Conservation (phyloP, 352 stramenopile species). For the Pilasporangium apinafurcum region DNA sequence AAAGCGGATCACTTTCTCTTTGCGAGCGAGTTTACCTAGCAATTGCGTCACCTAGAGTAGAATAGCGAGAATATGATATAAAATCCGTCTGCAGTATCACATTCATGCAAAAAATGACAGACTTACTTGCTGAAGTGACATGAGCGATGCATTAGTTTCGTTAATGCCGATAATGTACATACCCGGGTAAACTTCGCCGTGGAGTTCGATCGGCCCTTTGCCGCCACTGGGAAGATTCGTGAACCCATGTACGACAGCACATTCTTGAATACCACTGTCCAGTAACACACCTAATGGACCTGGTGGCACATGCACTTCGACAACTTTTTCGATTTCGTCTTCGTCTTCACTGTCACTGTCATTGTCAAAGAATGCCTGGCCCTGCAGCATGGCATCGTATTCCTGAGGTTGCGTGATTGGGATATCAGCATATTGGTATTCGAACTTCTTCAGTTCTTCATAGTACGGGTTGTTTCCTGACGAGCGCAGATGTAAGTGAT, state of each 20-base stretch:
- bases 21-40: conserved; percentile 63
- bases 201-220: conserved; percentile 55
- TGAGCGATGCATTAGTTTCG: conserved; percentile 76
- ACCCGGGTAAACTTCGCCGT: conserved; percentile 58
- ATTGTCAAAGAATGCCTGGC: conserved; percentile 77
- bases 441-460: conserved; percentile 60
- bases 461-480: conserved; percentile 50
- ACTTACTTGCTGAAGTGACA: conserved; percentile 71
- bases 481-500: too few relatives aligned
- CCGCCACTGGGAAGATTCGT: conserved; percentile 49
- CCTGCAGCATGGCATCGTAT: conserved; percentile 64
- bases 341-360: conserved; percentile 74
- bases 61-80: not conserved
- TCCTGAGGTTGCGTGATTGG: conserved; percentile 25
- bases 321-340: conserved; percentile 69
- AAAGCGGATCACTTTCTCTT: conserved; percentile 79
- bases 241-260: conserved; percentile 78
- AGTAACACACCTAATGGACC: conserved; percentile 69
- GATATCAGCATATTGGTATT: conserved; percentile 71
- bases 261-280: conserved; percentile 73
- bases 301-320: conserved; percentile 67
- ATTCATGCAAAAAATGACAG: conserved; percentile 1
- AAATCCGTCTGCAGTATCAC: not conserved
- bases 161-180: conserved; percentile 89
- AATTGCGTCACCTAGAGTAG: conserved; percentile 67